Conservation (phyloP, 139 green algal species). For the Haematococcus sp. region DNA sequence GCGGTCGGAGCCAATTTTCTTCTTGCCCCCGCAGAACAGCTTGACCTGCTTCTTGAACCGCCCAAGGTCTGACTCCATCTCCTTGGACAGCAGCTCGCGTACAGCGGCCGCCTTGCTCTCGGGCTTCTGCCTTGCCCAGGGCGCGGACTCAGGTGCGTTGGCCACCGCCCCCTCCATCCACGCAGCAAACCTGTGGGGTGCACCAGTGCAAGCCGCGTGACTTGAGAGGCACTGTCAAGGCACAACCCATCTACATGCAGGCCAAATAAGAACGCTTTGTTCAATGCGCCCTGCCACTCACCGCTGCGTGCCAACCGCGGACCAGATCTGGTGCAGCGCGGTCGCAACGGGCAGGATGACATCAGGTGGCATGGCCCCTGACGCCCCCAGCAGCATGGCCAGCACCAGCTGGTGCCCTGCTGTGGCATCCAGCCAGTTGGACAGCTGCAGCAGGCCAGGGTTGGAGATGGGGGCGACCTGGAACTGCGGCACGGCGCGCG, state of each 20-base stretch:
- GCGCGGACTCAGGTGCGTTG: slow-evolving; percentile 18
- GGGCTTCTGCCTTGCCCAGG: slow-evolving; percentile 33
- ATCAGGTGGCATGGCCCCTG: slow-evolving; percentile 51
- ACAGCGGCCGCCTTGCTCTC: slow-evolving; percentile 23
- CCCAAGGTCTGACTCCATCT: slow-evolving; percentile 26
- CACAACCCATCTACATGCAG: no score
- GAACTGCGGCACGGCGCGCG: no score
- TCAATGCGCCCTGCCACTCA: neutral
- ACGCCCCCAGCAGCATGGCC: slow-evolving; percentile 37
- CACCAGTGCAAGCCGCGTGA: neutral
- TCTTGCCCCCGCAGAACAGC: slow-evolving; percentile 44
- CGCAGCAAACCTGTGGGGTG: slow-evolving; percentile 1
- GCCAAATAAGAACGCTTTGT: neutral
- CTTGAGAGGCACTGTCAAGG: neutral
- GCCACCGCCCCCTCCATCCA: slow-evolving; percentile 34
- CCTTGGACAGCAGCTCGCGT: slow-evolving; percentile 33
- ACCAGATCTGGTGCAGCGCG: slow-evolving; percentile 43
- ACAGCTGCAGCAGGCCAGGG: slow-evolving; percentile 8
- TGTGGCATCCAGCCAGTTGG: slow-evolving; percentile 8
- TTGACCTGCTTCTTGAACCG: slow-evolving; percentile 53
- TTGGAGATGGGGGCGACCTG: no score
- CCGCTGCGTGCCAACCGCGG: slow-evolving; percentile 18
- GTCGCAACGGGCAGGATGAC: slow-evolving; percentile 38
- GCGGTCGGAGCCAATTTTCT: slow-evolving; percentile 19
- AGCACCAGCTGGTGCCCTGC: slow-evolving; percentile 26